phyloP scores from a whole-genome alignment of 1,284 basidiomycete species.

The Ustilago cynodontis region DNA sequence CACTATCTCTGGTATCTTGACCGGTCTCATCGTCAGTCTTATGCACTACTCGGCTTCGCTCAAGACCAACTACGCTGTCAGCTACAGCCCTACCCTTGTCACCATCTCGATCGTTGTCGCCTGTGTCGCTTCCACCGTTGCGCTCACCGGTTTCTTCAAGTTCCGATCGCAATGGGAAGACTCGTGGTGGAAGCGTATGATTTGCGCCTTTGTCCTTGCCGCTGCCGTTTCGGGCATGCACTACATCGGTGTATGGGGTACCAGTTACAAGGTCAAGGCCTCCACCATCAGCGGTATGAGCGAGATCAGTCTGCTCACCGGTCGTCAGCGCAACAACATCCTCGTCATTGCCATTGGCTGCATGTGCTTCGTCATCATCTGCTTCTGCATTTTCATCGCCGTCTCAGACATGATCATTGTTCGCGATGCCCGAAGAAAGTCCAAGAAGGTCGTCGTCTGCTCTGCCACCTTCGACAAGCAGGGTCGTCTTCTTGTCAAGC shows the following conservation, averaged over 20 bases:
- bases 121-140: constrained; percentile 72
- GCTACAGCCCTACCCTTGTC: constrained; percentile 70
- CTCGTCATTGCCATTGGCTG: constrained; percentile 70
- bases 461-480: constrained; percentile 72
- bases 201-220: constrained; percentile 71
- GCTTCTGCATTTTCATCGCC: constrained; percentile 71
- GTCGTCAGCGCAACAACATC: constrained; percentile 65
- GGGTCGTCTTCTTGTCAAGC: constrained; percentile 72
- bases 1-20: constrained; percentile 76
- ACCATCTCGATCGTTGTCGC: constrained; percentile 72
- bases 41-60: constrained; percentile 73
- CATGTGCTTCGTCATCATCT: constrained; percentile 73
- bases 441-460: constrained; percentile 73
- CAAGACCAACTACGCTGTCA: constrained; percentile 65
- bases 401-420: constrained; percentile 70
- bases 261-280: constrained; percentile 70
- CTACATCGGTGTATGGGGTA: constrained; percentile 73
- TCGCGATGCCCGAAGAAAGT: constrained; percentile 70
- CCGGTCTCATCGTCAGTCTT: constrained; percentile 80
- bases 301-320: constrained; percentile 47
- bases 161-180: constrained; percentile 73
- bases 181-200: constrained; percentile 72
- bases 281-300: constrained; percentile 26
- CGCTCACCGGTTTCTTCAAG: constrained; percentile 73
- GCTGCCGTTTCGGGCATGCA: constrained; percentile 73